These are phyloP conservation scores for Entophlyctis helioformis DNA, from an alignment of 192 early-diverging fungal genomes.

Conservation along the genomic window DNA sequence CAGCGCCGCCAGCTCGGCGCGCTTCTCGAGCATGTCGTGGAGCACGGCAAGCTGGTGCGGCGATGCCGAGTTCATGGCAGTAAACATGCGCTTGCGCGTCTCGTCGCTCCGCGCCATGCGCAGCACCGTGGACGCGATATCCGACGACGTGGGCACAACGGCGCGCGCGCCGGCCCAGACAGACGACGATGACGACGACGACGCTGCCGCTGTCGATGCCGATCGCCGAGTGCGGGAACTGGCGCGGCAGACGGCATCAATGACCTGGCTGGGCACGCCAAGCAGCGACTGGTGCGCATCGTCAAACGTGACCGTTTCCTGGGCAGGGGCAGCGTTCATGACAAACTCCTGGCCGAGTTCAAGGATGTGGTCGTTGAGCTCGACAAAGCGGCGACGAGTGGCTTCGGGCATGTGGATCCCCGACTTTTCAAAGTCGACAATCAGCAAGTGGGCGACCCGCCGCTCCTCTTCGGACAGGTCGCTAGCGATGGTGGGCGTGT, in stretches of 20 bases:
- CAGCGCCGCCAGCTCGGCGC: conserved; percentile 60
- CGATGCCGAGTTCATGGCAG: conserved; percentile 60
- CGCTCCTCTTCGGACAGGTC: conserved; percentile 57
- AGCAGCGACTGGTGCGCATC: conserved; percentile 10
- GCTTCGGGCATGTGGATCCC: conserved; percentile 73
- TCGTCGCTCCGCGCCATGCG: conserved; percentile 48
- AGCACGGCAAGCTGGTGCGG: conserved; percentile 51
- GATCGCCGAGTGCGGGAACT: not conserved
- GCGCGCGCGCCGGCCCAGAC: conserved; percentile 15
- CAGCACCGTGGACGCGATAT: conserved; percentile 48
- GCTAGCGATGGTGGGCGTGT: conserved; percentile 35
- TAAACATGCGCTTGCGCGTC: conserved; percentile 60
- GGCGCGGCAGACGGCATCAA: not conserved
- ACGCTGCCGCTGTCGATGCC: not conserved
- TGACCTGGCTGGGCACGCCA: conserved; percentile 14
- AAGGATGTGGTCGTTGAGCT: conserved; percentile 73
- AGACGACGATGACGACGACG: not conserved
- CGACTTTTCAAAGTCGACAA: conserved; percentile 88
- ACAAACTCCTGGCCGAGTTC: conserved; percentile 64
- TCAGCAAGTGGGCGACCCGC: conserved; percentile 66
- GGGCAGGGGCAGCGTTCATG: conserved; percentile 4
- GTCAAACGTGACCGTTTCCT: conserved; percentile 14
- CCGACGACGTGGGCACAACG: conserved; percentile 43
- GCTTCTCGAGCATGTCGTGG: conserved; percentile 60
- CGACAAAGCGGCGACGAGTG: conserved; percentile 62